Base-by-base conservation (phyloP, 306 rosid genomes). In the Sicyos baderoa region DNA sequence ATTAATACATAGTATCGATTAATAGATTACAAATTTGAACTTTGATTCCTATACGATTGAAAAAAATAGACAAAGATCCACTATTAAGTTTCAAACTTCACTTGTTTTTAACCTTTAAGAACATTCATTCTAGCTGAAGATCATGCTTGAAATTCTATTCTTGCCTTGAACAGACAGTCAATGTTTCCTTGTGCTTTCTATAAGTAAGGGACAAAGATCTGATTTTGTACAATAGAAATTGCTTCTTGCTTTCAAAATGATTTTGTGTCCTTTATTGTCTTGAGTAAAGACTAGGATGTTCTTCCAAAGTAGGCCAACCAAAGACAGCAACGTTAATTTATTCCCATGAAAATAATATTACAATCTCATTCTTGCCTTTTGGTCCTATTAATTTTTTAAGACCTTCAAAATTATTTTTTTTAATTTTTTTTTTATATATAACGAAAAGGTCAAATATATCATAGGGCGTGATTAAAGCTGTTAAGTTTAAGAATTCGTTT, bases 71-170 rank as follows among this genome's bases (percentile, higher is more conserved):
- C 47, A 59, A 60, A 32, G 23, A 60, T 32, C 22, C 47, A 16
- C 47, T 59, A 15, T 2, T 9, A 59, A 59, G 65, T 15, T 25
- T 25, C 18, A 35, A 8, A 16, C 18, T 16, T 16, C 23, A 47
- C 23, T 35, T 35, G 3, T 23, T 17, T 37, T 9, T 61, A 37
- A 23, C 9, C 50, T 17, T 47, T 4, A 11, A 40, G 50, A 62
- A 62, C 5, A 49, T 9, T 15, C 27, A 62, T 37, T 47, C 16
- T 13, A 49, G 14, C 16, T 37, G 9, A 62, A 62, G 68, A 17
- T n/a, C n/a, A n/a, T 63, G 51, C 10, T 63, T 18, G 29, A 45
- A 37, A 63, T 63, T 25, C 69, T 40, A 63, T 63, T 63, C 69
- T 63, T 63, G n/a, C 32, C 69, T 40, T 37, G 21, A 40, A 63